phyloP scores from a whole-genome alignment of 169 alveolate species.

The Cryptosporidium tyzzeri region DNA sequence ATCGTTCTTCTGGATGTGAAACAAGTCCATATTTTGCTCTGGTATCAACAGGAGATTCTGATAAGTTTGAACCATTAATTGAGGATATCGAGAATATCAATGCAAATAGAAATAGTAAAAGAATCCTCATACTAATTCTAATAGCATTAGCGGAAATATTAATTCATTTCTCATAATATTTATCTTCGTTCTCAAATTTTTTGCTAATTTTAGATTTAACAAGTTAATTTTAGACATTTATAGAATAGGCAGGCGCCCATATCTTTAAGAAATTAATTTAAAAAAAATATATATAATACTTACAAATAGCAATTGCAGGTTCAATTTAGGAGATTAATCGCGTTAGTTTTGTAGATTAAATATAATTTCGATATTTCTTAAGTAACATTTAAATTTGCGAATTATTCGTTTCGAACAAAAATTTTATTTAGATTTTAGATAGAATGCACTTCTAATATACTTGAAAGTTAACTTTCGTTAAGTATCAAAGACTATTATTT shows the following conservation, averaged over 20 bases:
- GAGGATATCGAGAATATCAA: background rate
- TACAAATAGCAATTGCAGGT: background rate
- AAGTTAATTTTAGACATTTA: conserved; percentile 1
- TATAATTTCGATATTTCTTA: background rate
- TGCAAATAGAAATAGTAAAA: conserved; percentile 31
- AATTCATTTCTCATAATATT: conserved; percentile 2
- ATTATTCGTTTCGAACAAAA: too few species aligned
- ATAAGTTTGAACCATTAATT: background rate
- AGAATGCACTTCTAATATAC: too few species aligned
- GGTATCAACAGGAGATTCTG: background rate
- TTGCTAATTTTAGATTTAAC: conserved; percentile 4
- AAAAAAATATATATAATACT: background rate
- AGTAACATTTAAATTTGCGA: background rate
- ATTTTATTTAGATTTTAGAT: too few species aligned
- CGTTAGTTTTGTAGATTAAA: background rate
- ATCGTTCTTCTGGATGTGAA: background rate
- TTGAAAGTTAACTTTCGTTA: background rate
- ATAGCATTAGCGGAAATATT: background rate
- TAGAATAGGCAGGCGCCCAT: conserved; percentile 10
- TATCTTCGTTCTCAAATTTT: background rate
- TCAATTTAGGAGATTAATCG: background rate
- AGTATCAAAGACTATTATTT: background rate
- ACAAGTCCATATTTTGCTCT: background rate
- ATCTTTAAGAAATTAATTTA: background rate
- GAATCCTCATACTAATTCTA: conserved; percentile 23